These are phyloP conservation scores for Aegilops umbellulata DNA, from an alignment of 176 grass and related monocot genomes.

Conservation along the genomic window DNA sequence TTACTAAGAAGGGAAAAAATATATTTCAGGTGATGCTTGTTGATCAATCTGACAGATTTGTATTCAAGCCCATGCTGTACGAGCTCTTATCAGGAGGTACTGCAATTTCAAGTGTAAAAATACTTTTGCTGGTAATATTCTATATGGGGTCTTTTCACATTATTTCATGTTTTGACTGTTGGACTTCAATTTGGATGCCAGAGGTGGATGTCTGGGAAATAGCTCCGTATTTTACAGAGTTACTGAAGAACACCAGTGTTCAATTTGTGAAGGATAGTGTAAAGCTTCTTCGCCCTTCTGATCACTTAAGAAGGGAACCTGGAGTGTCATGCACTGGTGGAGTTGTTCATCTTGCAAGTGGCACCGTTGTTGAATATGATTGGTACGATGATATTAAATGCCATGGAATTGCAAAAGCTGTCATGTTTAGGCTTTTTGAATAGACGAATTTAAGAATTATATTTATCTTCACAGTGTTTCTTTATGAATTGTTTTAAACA, in stretches of 20 bases:
- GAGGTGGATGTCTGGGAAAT: slow-evolving; percentile 98
- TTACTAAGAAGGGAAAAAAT: slow-evolving; percentile 16
- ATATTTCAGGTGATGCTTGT: slow-evolving; percentile 72
- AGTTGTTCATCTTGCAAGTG: slow-evolving; percentile 85
- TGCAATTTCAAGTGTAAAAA: slow-evolving; percentile 19
- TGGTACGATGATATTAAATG: slow-evolving; percentile 53
- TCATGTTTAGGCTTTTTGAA: not conserved
- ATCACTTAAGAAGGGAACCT: slow-evolving; percentile 59
- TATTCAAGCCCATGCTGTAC: slow-evolving; percentile 96
- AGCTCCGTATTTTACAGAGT: slow-evolving; percentile 78
- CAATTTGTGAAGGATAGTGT: slow-evolving; percentile 89
- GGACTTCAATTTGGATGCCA: slow-evolving; percentile 39
- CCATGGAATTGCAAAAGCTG: not conserved
- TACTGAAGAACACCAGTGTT: slow-evolving; percentile 74
- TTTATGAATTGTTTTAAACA: not conserved
- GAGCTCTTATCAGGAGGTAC: slow-evolving; percentile 92
- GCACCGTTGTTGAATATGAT: slow-evolving; percentile 95
- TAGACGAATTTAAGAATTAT: not conserved
- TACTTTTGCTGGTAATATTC: not conserved
- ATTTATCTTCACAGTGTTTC: not conserved
- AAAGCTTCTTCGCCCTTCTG: slow-evolving; percentile 70
- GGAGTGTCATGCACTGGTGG: slow-evolving; percentile 60
- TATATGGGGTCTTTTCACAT: slow-evolving; percentile 19
- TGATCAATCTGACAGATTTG: slow-evolving; percentile 97
- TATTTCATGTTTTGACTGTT: slow-evolving; percentile 21